A percentile compares a stretch with the other conserved stretches of the same genome.
Conservation (phyloP, 164 flowering plant genomes). For the Malania oleifera region DNA sequence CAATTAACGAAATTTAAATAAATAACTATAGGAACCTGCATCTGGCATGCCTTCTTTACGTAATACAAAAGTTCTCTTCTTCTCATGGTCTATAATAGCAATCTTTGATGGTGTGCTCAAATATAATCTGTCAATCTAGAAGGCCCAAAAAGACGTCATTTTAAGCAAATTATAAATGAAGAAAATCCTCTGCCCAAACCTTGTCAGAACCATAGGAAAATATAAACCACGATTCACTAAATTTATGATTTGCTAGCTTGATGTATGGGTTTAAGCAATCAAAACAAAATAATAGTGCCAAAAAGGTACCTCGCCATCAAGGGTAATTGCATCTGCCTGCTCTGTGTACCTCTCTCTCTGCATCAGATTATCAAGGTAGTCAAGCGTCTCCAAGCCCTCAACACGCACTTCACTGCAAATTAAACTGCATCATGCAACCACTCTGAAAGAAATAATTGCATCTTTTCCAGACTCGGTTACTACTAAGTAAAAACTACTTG, state of each 20-base stretch:
- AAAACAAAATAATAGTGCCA: background rate
- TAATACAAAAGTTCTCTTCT: conserved; percentile 73
- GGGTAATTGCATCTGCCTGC: conserved; percentile 89
- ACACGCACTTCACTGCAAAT: conserved; percentile 88
- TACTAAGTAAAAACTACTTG: background rate
- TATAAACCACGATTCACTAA: too few species aligned
- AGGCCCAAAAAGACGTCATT: conserved; percentile 7
- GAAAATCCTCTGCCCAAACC: too few species aligned
- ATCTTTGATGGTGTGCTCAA: conserved; percentile 74
- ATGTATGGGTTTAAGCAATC: too few species aligned
- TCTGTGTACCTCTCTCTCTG: conserved; percentile 65
- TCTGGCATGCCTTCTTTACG: conserved; percentile 76
- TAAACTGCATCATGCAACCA: conserved; percentile 24
- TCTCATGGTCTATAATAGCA: conserved; percentile 90
- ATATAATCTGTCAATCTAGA: conserved; percentile 66
- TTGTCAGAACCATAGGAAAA: too few species aligned
- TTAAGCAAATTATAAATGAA: background rate
- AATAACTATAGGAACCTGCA: conserved; percentile 47
- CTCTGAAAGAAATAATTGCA: conserved; percentile 16
- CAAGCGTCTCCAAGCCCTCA: conserved; percentile 95
- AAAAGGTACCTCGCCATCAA: conserved; percentile 73
- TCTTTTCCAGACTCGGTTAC: conserved; percentile 12
- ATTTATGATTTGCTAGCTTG: too few species aligned
- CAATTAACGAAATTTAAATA: background rate
- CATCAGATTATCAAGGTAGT: conserved; percentile 71